Conservation (phyloP, 2,329 filamentous ascomycete species). For the Trichophyton schoenleinii region DNA sequence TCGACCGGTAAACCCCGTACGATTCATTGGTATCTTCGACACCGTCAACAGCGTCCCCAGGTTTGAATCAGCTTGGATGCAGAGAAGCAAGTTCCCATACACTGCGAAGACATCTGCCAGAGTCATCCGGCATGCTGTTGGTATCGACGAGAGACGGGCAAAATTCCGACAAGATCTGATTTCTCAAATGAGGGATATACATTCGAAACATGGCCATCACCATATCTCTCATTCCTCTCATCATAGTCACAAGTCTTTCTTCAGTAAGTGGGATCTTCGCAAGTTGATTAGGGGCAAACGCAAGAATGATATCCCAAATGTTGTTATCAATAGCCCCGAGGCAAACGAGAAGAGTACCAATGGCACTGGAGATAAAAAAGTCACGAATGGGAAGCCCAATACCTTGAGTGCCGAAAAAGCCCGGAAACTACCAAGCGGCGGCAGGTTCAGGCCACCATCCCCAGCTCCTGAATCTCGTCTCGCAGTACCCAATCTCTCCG, state of each 20-base stretch:
- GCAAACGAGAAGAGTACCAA: not conserved
- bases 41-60: constrained; percentile 39
- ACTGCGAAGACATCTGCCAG: constrained; percentile 23
- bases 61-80: constrained; percentile 25
- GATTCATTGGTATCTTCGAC: constrained; percentile 45
- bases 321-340: not conserved
- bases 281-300: not conserved
- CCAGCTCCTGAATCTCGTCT: not conserved
- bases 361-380: not conserved
- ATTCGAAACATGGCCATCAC: not conserved
- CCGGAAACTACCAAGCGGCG: not conserved
- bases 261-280: not conserved
- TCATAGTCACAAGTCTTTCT: not conserved
- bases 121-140: constrained; percentile 40
- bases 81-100: constrained; percentile 15
- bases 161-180: constrained; percentile 44
- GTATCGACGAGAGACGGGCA: constrained; percentile 42
- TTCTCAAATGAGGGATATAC: constrained; percentile 3
- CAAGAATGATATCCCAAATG: not conserved
- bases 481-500: not conserved
- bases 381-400: not conserved
- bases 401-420: not conserved
- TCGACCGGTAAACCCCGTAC: constrained; percentile 35
- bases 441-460: constrained; percentile 5
- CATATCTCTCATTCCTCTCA: not conserved